These are phyloP conservation scores for Isabelozyma heimii DNA, from an alignment of 805 yeast species.

Conservation along the genomic window DNA sequence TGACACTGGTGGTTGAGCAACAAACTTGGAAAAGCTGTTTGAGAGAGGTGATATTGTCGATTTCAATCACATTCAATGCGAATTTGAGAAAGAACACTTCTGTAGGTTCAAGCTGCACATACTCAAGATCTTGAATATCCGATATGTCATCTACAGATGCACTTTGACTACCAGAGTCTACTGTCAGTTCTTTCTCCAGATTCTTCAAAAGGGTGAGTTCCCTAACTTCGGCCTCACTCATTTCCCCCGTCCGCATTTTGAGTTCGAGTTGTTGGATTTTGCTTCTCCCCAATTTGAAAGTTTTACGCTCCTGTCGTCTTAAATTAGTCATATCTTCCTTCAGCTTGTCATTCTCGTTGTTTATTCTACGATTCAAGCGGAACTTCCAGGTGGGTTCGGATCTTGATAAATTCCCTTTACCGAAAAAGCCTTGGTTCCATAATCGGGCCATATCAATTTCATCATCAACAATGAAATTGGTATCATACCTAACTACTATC, in stretches of 20 bases:
- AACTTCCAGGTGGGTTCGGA: slow-evolving; percentile 89
- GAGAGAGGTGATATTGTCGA: slow-evolving; percentile 20
- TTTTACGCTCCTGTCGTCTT: slow-evolving; percentile 68
- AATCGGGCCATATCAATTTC: slow-evolving; percentile 49
- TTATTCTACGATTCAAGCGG: slow-evolving; percentile 59
- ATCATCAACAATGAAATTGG: slow-evolving; percentile 40
- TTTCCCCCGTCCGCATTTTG: slow-evolving; percentile 28
- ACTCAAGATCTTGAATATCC: slow-evolving; percentile 30
- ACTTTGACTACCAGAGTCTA: too few relatives aligned
- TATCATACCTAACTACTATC: slow-evolving; percentile 22
- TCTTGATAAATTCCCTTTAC: slow-evolving; percentile 85
- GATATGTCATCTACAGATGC: slow-evolving; percentile 11
- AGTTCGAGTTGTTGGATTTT: slow-evolving; percentile 48
- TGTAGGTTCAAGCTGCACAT: slow-evolving; percentile 67
- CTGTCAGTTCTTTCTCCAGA: slow-evolving; percentile 2
- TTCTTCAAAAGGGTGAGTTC: slow-evolving; percentile 15
- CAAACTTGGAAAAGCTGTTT: slow-evolving; percentile 24
- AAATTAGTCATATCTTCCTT: slow-evolving; percentile 76
- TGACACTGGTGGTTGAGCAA: slow-evolving; percentile 9
- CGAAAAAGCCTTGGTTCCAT: slow-evolving; percentile 90
- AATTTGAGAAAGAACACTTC: slow-evolving; percentile 71
- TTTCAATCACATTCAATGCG: slow-evolving; percentile 50
- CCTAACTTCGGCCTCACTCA: slow-evolving; percentile 19
- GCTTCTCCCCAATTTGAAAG: slow-evolving; percentile 69
- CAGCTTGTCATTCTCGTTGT: slow-evolving; percentile 27